phyloP scores from a whole-genome alignment of 192 early-diverging fungal genomes.

The Rhizoclosmatium sp. region DNA sequence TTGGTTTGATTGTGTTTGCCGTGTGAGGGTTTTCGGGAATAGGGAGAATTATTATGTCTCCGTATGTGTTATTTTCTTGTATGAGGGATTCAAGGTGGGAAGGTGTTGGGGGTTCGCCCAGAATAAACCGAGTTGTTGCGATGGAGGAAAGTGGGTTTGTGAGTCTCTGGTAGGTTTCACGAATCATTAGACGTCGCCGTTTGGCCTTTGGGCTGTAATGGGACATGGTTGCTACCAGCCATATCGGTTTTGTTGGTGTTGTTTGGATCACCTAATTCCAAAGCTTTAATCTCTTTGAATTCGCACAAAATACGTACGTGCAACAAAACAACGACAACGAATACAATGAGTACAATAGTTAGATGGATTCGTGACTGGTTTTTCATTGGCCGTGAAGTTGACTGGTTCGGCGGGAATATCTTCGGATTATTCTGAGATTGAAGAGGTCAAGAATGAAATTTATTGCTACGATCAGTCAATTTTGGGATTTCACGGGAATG shows the following conservation, averaged over 20 bases:
- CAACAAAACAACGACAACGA: too few species aligned
- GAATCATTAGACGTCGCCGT: background rate
- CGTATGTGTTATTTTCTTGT: slow-evolving; percentile 5
- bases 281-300: too few species aligned
- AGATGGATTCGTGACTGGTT: too few species aligned
- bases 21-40: background rate
- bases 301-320: too few species aligned
- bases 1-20: slow-evolving; percentile 11
- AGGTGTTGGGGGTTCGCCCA: background rate
- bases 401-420: too few species aligned
- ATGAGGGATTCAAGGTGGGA: background rate
- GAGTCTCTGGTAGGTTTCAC: slow-evolving; percentile 3
- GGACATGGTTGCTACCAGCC: slow-evolving; percentile 17
- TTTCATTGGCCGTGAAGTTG: too few species aligned
- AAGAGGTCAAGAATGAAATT: too few species aligned
- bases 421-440: too few species aligned
- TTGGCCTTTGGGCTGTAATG: background rate
- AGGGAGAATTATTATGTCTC: slow-evolving; percentile 1
- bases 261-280: too few species aligned
- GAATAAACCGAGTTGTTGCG: slow-evolving; percentile 7
- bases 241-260: background rate
- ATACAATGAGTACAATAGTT: too few species aligned
- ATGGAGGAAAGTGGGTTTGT: background rate
- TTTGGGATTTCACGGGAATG: too few species aligned
- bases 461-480: too few species aligned